Evolutionary conservation across 768 basidiomycete species (phyloP).

Genomic region (Boletus tomentosulus): DNA sequence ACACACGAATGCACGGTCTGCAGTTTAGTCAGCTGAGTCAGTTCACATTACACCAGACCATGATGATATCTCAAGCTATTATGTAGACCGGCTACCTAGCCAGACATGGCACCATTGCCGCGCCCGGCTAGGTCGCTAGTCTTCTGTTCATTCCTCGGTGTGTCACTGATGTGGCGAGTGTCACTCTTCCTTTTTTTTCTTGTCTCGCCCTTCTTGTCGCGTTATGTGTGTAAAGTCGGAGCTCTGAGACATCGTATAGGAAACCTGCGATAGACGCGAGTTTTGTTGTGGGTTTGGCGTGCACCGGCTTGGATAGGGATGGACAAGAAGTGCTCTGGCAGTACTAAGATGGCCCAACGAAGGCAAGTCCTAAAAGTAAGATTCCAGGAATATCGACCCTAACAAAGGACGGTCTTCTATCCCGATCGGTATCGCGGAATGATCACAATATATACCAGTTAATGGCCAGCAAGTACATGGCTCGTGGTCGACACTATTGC

Average conservation of each 20-base stretch:
- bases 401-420: too few species aligned
- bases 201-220: not conserved
- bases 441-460: too few species aligned
- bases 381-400: too few species aligned
- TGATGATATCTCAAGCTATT: not conserved
- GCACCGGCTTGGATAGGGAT: too few species aligned
- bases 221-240: not conserved
- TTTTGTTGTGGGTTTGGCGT: too few species aligned
- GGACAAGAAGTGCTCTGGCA: too few species aligned
- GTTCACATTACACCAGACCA: not conserved
- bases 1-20: not conserved
- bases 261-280: not conserved
- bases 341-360: too few species aligned
- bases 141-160: not conserved
- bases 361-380: too few species aligned
- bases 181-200: not conserved
- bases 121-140: too few species aligned
- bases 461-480: not conserved
- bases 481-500: not conserved
- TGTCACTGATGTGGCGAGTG: too few species aligned
- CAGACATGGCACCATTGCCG: too few species aligned
- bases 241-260: not conserved
- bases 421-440: too few species aligned
- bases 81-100: not conserved
- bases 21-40: not conserved